Percentiles rank a stretch among this genome's conserved stretches.
These are phyloP conservation scores for Argentina anserina DNA, from an alignment of 306 rosid species.

Conservation along the genomic window DNA sequence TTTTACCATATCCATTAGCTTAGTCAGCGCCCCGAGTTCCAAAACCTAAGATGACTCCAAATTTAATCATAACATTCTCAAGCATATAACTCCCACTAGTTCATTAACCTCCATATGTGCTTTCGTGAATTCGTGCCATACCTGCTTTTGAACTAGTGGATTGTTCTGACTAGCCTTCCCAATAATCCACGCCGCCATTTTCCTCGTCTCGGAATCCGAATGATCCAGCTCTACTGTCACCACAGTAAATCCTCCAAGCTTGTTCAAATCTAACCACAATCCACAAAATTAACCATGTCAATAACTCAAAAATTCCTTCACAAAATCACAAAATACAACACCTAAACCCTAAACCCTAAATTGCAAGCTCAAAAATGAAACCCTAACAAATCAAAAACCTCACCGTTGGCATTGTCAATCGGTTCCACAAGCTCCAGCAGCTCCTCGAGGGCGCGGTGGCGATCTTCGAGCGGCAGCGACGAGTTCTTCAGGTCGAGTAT, in stretches of 20 bases:
- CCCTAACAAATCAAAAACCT: conserved; percentile 1
- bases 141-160: conserved; percentile 76
- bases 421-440: conserved; percentile 81
- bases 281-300: conserved; percentile 11
- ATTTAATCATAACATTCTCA: neutral
- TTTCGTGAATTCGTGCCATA: conserved; percentile 2
- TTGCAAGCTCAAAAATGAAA: neutral
- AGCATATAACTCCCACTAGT: neutral
- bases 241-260: conserved; percentile 67
- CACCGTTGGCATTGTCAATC: conserved; percentile 80
- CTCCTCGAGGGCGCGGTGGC: conserved; percentile 66
- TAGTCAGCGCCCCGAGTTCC: conserved; percentile 62
- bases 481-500: conserved; percentile 66
- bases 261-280: conserved; percentile 53
- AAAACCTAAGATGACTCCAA: conserved; percentile 41
- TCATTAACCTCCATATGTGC: neutral
- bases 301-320: neutral
- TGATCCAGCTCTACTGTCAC: conserved; percentile 55
- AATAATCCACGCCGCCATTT: conserved; percentile 75
- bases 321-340: neutral
- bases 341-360: neutral
- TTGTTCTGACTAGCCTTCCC: conserved; percentile 89
- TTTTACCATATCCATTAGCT: conserved; percentile 62
- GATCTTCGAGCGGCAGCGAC: conserved; percentile 69
- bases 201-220: conserved; percentile 56